Evolutionary conservation across 148 eudicot genomes (phyloP).

Genomic region (Tetragonia tetragonoides): DNA sequence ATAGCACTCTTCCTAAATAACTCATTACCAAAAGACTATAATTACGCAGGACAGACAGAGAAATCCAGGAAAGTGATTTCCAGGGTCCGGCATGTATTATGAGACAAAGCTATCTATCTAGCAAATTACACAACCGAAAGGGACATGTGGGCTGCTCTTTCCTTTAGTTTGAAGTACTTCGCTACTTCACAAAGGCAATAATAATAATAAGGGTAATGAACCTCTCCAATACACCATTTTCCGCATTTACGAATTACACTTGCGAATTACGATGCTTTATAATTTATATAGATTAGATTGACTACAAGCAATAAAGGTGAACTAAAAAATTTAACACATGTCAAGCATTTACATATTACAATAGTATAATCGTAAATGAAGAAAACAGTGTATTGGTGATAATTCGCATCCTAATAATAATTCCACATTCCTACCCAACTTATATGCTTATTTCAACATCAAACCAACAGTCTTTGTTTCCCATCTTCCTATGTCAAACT

Average conservation of each 20-base stretch:
- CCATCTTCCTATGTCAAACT: constrained; percentile 15
- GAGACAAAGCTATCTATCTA: constrained; percentile 15
- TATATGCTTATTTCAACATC: constrained; percentile 14
- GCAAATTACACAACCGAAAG: constrained; percentile 3
- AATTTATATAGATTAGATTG: no score
- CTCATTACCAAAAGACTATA: constrained; percentile 19
- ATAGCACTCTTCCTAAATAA: constrained; percentile 1
- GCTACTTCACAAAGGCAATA: constrained; percentile 8
- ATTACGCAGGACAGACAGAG: constrained; percentile 23
- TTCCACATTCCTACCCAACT: constrained; percentile 11
- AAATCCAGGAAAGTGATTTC: constrained; percentile 28
- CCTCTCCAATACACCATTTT: no score
- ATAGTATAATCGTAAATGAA: no score
- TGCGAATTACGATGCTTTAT: no score
- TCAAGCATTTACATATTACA: no score
- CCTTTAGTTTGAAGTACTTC: constrained; percentile 12
- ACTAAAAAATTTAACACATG: no score
- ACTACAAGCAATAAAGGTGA: no score
- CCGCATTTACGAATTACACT: no score
- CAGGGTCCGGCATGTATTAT: constrained; percentile 10
- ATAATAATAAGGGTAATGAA: no score
- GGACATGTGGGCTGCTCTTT: constrained; percentile 5
- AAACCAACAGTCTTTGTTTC: constrained; percentile 13
- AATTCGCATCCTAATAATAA: neutral
- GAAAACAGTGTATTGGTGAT: no score